Conservation (phyloP, 768 basidiomycete genomes). For the Glaciozyma martinii region DNA sequence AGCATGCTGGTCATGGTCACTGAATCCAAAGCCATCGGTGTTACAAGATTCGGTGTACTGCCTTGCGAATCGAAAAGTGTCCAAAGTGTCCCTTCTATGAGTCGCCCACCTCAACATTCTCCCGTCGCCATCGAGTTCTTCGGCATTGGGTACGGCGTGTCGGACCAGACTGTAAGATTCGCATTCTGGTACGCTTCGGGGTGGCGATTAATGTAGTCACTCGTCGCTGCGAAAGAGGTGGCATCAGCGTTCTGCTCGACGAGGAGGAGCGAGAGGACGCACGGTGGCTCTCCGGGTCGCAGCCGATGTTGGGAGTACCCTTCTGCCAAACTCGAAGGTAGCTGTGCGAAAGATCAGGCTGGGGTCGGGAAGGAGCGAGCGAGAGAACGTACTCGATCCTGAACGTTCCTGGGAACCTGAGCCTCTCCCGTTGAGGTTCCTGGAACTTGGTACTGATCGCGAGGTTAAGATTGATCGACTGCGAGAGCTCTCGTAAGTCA, state of each 20-base stretch:
- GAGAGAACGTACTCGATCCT: not conserved
- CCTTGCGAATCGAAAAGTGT: too few species aligned
- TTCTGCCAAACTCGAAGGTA: conserved; percentile 42
- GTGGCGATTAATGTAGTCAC: conserved; percentile 48
- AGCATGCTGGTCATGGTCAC: too few species aligned
- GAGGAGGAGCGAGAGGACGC: conserved; percentile 47
- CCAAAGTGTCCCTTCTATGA: too few species aligned
- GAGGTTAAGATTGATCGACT: conserved; percentile 64
- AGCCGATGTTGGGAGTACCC: conserved; percentile 57
- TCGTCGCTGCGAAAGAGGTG: not conserved
- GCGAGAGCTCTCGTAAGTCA: not conserved
- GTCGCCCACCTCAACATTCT: too few species aligned
- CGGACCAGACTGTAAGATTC: not conserved
- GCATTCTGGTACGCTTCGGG: conserved; percentile 36
- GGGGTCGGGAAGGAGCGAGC: not conserved
- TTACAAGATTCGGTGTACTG: too few species aligned
- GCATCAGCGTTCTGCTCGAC: not conserved
- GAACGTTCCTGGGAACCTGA: not conserved
- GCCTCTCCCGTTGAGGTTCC: conserved; percentile 34
- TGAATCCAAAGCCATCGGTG: too few species aligned
- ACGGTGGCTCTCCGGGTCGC: conserved; percentile 52
- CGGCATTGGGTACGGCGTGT: too few species aligned
- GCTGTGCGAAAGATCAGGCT: not conserved
- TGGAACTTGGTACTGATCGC: conserved; percentile 46
- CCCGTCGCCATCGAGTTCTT: too few species aligned